A percentile compares a stretch with the other conserved stretches of the same genome.
phyloP scores from a whole-genome alignment of 2,329 filamentous ascomycete genomes.

The Laburnicola sp. region DNA sequence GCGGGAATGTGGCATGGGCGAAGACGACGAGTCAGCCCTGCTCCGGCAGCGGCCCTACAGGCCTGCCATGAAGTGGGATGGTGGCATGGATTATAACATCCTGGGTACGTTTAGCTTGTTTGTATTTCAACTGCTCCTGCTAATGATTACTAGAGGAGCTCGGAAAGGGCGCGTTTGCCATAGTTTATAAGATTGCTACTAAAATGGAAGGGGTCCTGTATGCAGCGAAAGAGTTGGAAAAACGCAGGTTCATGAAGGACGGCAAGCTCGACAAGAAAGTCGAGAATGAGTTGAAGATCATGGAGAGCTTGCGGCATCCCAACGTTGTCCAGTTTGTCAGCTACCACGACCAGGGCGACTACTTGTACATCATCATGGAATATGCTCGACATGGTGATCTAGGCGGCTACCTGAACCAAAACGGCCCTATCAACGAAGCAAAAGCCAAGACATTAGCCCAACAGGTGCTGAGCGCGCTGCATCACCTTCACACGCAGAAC shows the following conservation, averaged over 20 bases:
- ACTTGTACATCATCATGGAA: conserved; percentile 97
- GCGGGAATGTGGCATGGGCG: conserved; percentile 36
- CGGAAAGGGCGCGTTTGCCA: conserved; percentile 93
- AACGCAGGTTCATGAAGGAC: conserved; percentile 90
- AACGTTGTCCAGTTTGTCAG: conserved; percentile 94
- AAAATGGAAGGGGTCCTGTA: conserved; percentile 82
- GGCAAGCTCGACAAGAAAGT: conserved; percentile 87
- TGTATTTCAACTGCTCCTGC: neutral
- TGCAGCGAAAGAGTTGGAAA: conserved; percentile 94
- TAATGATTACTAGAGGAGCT: conserved; percentile 59
- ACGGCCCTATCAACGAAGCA: conserved; percentile 66
- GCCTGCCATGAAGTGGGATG: conserved; percentile 75
- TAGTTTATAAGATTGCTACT: conserved; percentile 85
- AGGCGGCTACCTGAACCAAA: conserved; percentile 67
- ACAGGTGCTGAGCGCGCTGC: conserved; percentile 79
- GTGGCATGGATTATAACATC: conserved; percentile 82
- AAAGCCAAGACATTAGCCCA: conserved; percentile 71
- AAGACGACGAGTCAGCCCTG: conserved; percentile 28
- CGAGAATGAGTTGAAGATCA: conserved; percentile 96
- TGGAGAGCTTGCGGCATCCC: conserved; percentile 79
- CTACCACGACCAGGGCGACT: conserved; percentile 76
- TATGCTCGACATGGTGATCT: conserved; percentile 82
- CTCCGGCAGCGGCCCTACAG: conserved; percentile 32
- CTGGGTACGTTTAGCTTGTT: conserved; percentile 48
- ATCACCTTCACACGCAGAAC: conserved; percentile 81